phyloP scores from a whole-genome alignment of 2,329 filamentous ascomycete genomes.

The Aspergillus flavus region DNA sequence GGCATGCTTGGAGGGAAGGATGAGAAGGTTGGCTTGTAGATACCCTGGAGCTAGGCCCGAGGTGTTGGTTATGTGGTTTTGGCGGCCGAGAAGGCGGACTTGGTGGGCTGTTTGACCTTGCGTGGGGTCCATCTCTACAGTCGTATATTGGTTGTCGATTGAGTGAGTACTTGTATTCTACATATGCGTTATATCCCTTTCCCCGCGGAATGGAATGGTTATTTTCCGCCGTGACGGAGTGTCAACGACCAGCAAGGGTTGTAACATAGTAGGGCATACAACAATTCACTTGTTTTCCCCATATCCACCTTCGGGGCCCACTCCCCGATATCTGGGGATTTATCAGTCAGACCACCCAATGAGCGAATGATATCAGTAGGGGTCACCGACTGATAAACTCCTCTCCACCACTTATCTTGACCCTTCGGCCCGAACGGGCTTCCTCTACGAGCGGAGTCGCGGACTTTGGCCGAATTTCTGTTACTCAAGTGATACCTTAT shows the following conservation, averaged over 20 bases:
- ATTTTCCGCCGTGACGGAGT: not conserved
- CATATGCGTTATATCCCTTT: not conserved
- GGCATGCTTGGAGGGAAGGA: conserved; percentile 61
- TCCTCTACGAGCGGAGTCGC: not conserved
- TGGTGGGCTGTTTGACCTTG: conserved; percentile 32
- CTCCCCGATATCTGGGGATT: conserved; percentile 27
- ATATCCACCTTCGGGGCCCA: conserved; percentile 25
- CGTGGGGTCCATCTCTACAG: not conserved
- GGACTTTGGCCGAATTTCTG: conserved; percentile 5
- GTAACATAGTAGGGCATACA: no score
- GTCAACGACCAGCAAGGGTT: no score
- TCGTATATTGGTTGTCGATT: not conserved
- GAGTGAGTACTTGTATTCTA: not conserved
- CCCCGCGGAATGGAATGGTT: not conserved
- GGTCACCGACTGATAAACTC: not conserved
- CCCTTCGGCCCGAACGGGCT: conserved; percentile 9
- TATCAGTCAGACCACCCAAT: not conserved
- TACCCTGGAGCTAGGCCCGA: conserved; percentile 58
- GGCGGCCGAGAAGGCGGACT: conserved; percentile 50
- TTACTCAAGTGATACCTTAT: conserved; percentile 7
- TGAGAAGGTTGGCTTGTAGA: conserved; percentile 65
- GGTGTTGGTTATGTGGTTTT: conserved; percentile 49
- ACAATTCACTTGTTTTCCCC: conserved; percentile 2
- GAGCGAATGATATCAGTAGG: not conserved
- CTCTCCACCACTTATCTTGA: conserved; percentile 15